Conservation (phyloP, 1,284 basidiomycete species). For the Xanthoconium separans region DNA sequence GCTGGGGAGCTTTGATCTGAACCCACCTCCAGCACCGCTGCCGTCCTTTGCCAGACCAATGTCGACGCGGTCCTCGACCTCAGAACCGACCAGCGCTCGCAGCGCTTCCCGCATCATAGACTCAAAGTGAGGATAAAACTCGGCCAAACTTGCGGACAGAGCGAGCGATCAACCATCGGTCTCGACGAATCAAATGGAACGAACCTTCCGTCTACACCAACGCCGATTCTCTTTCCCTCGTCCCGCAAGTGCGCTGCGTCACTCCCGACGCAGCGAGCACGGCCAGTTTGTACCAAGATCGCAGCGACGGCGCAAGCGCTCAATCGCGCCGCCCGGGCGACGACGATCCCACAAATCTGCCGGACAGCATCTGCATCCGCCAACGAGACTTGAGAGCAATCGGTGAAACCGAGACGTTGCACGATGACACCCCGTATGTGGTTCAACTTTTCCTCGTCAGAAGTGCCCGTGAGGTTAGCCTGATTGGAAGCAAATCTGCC, state of each 20-base stretch:
- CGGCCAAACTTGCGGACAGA: slow-evolving; percentile 65
- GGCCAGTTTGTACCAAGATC: slow-evolving; percentile 80
- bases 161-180: background rate
- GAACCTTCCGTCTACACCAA: slow-evolving; percentile 88
- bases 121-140: slow-evolving; percentile 89
- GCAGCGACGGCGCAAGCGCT: slow-evolving; percentile 89
- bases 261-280: slow-evolving; percentile 44
- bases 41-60: slow-evolving; percentile 97
- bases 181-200: slow-evolving; percentile 22
- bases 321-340: slow-evolving; percentile 78
- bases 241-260: slow-evolving; percentile 34
- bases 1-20: background rate
- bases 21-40: slow-evolving; percentile 91
- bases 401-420: slow-evolving; percentile 60
- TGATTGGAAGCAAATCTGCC: slow-evolving; percentile 22
- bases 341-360: slow-evolving; percentile 78
- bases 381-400: slow-evolving; percentile 47
- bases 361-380: slow-evolving; percentile 80
- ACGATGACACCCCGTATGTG: slow-evolving; percentile 59
- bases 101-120: slow-evolving; percentile 73
- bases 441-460: slow-evolving; percentile 37
- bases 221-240: slow-evolving; percentile 55
- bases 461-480: background rate
- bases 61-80: slow-evolving; percentile 75
- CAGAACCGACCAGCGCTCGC: slow-evolving; percentile 72